Base-by-base conservation (phyloP, 305 asterid species). In the Fraxinus latifolia region DNA sequence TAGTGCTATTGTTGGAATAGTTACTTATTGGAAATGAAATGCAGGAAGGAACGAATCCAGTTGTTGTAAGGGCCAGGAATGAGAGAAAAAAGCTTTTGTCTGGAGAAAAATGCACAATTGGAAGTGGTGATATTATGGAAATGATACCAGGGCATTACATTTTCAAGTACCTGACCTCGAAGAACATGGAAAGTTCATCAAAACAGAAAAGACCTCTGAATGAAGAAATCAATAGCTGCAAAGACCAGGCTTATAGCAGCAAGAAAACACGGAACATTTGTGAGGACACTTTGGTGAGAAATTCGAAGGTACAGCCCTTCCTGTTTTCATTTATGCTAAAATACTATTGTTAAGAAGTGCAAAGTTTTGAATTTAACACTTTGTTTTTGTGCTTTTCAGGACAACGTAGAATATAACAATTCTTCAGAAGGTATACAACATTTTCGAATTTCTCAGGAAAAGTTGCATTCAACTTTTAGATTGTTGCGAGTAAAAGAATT, bases 41-140 rank as follows among this genome's bases (percentile, higher is more conserved):
- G 87, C 86, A 94, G 98, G 97, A 92, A 83, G 97, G 99, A 73
- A 82, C 94, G 9, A 96, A 94, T 84, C 99, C 99, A 33, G 93
- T 93, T 77, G 94, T 94, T 42, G 39, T 94, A 75, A 93, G 94
- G 87, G 87, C 90, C 74, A 86, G 87, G 68, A 88, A 83, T 42
- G 91, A 85, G 76, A 90, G 98, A 74, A 93, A 90, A 84, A 96
- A 90, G 91, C 91, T 96, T 83, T 85, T 86, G 82, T 89, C 95
- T 15, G 92, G 97, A 27, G 92, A 91, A 81, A 91, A 87, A 78
- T 82, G 90, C 89, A 89, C 83, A 80, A 87, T 96, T 79, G 87
- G 84, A 80, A 78, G 89, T 76, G 97, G 94, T 82, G 97, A 94
- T 86, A 71, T 93, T 62, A 78, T 96, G 79, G 98, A 96, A 88